A percentile compares a stretch with the other conserved stretches of the same genome.
phyloP scores from a whole-genome alignment of 2,329 filamentous ascomycete species.

The Phaeoacremonium minimum region DNA sequence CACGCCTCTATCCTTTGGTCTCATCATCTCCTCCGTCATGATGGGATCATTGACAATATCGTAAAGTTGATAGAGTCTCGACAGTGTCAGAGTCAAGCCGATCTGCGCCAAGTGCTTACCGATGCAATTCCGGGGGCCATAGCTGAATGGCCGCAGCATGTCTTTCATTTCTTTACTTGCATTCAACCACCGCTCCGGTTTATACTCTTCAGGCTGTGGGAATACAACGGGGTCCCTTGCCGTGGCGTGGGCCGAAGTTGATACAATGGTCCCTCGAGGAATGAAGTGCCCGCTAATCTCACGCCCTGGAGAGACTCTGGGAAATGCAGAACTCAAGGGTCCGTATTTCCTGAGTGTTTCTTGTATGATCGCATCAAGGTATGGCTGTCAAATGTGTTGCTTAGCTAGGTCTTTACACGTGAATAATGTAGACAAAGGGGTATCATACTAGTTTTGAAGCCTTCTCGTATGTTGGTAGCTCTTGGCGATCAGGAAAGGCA shows the following conservation, averaged over 20 bases:
- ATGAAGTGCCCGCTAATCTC: not conserved
- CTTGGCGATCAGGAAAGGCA: too few relatives aligned
- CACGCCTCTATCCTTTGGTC: too few relatives aligned
- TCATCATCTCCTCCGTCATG: too few relatives aligned
- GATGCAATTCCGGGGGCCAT: not conserved
- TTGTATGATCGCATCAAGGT: too few relatives aligned
- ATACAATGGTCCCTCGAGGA: not conserved
- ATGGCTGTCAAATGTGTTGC: too few relatives aligned
- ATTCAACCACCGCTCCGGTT: not conserved
- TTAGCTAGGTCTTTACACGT: too few relatives aligned
- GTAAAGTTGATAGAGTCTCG: too few relatives aligned
- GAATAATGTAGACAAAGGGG: conserved; percentile 1
- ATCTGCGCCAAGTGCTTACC: conserved; percentile 1
- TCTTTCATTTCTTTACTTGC: not conserved
- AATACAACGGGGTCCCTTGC: conserved; percentile 1
- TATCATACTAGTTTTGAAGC: not conserved
- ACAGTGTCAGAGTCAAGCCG: not conserved
- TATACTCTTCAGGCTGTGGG: conserved; percentile 1
- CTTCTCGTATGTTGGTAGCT: too few relatives aligned
- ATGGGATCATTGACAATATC: too few relatives aligned
- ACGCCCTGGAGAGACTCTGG: not conserved
- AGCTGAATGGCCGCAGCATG: not conserved
- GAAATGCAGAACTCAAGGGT: not conserved
- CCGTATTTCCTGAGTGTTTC: too few relatives aligned
- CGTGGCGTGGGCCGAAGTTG: not conserved